These are phyloP conservation scores for Tritrichomonas musculus DNA, from an alignment of 208 protist species.

Conservation along the genomic window DNA sequence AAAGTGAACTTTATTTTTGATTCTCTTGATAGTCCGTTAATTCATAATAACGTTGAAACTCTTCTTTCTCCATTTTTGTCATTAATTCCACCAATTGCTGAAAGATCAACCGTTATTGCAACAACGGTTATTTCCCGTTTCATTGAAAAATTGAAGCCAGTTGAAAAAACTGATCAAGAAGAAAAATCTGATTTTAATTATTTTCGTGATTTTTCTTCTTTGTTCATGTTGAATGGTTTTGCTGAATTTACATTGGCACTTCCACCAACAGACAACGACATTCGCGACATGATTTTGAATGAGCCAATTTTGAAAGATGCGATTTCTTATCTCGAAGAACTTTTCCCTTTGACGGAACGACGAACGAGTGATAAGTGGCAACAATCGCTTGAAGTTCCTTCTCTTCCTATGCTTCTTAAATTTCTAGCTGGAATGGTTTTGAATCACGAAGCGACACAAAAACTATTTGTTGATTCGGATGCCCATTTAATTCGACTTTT, in stretches of 20 bases:
- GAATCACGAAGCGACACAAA: not conserved
- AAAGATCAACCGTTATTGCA: not conserved
- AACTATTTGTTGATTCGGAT: not conserved
- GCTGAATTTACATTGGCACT: not conserved
- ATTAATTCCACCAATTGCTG: not conserved
- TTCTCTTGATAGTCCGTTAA: not conserved
- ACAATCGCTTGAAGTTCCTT: not conserved
- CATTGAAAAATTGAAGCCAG: not conserved
- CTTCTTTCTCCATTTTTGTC: not conserved
- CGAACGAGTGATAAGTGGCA: not conserved
- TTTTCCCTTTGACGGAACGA: not conserved
- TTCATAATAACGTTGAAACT: not conserved
- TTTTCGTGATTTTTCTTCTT: not conserved
- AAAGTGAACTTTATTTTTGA: not conserved
- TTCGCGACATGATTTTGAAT: not conserved
- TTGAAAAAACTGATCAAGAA: no score
- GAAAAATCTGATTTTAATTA: not conserved
- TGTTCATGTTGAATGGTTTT: conserved; percentile 1
- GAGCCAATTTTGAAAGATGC: not conserved
- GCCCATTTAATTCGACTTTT: not conserved
- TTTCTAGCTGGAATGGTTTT: not conserved
- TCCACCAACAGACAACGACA: not conserved
- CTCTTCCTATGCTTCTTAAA: not conserved
- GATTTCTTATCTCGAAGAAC: not conserved
- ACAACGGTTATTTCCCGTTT: not conserved